phyloP scores from a whole-genome alignment of 2,329 filamentous ascomycete genomes.

The Fusarium sororula region DNA sequence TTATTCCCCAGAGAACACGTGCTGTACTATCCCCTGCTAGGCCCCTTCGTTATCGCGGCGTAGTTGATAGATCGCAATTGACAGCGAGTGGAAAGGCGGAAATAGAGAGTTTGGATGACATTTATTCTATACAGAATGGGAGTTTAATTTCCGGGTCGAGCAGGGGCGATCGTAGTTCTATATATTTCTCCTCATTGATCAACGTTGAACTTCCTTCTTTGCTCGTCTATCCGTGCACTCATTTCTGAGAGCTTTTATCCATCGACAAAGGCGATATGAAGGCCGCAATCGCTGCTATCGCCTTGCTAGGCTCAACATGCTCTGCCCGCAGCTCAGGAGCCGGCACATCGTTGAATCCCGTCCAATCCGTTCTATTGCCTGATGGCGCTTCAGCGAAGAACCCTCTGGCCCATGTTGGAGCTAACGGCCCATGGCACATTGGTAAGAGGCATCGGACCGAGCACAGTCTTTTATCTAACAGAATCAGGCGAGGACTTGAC shows the following conservation, averaged over 20 bases:
- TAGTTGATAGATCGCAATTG: background rate
- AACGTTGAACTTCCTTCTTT: background rate
- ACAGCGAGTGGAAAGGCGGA: background rate
- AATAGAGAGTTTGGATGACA: background rate
- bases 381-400: slow-evolving; percentile 46
- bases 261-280: background rate
- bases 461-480: background rate
- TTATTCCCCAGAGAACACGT: slow-evolving; percentile 11
- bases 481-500: slow-evolving; percentile 62
- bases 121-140: background rate
- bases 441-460: slow-evolving; percentile 46
- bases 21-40: background rate
- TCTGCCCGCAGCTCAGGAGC: background rate
- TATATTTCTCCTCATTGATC: background rate
- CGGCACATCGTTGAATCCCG: slow-evolving; percentile 40
- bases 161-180: background rate
- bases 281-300: background rate
- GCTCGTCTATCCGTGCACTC: background rate
- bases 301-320: background rate
- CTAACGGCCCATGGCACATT: slow-evolving; percentile 62
- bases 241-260: background rate
- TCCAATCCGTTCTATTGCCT: slow-evolving; percentile 41
- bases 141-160: background rate
- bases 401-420: slow-evolving; percentile 60
- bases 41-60: background rate